Evolutionary conservation across 345 rosid species (phyloP).

Genomic region (Fremontodendron californicum): DNA sequence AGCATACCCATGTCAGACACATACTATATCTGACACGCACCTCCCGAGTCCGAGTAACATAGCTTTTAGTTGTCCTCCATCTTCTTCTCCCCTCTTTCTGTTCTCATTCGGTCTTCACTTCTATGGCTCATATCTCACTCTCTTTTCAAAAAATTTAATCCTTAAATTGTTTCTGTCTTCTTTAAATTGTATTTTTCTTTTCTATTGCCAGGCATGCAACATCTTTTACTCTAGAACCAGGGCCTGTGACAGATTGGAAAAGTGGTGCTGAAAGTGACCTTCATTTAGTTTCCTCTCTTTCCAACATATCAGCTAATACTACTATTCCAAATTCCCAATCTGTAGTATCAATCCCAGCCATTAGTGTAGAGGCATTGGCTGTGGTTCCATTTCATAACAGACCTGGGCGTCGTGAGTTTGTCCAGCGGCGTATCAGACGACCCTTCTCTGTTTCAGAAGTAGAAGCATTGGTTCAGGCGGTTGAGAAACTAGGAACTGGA

Average conservation of each 20-base stretch:
- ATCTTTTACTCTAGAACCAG: slow-evolving; percentile 4
- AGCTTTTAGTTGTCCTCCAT: neutral
- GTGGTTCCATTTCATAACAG: slow-evolving; percentile 26
- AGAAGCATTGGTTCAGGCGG: slow-evolving; percentile 32
- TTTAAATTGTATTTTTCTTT: neutral
- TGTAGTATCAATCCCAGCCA: slow-evolving; percentile 18
- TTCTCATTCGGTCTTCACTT: neutral
- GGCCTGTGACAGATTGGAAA: no score
- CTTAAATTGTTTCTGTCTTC: neutral
- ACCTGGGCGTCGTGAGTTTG: slow-evolving; percentile 20
- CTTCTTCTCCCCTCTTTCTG: neutral
- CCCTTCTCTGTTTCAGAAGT: slow-evolving; percentile 33
- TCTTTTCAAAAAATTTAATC: neutral
- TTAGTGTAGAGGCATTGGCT: slow-evolving; percentile 24
- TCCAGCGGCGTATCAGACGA: slow-evolving; percentile 25
- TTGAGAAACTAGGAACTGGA: slow-evolving; percentile 40
- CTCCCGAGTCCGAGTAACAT: no score
- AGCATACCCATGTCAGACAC: no score
- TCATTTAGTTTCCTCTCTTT: no score
- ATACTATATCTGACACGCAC: no score
- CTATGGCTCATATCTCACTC: neutral
- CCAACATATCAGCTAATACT: neutral
- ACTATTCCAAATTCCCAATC: slow-evolving; percentile 19
- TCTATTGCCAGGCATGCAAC: slow-evolving; percentile 15
- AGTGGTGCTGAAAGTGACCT: no score